phyloP scores from a whole-genome alignment of 345 rosid genomes.

The Draba incana region DNA sequence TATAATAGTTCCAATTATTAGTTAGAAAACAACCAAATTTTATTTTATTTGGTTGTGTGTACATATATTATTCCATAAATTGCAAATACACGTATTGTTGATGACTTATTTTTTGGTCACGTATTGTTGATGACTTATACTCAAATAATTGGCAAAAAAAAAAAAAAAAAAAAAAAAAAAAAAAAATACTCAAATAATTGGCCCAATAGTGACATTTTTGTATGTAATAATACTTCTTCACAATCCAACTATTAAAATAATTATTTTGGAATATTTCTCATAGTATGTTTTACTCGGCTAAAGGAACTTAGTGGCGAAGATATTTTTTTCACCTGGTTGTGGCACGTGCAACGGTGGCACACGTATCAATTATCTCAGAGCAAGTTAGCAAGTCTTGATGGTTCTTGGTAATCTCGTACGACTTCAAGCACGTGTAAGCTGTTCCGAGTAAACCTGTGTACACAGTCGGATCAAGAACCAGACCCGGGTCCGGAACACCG shows the following conservation, averaged over 20 bases:
- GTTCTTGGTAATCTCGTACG: slow-evolving; percentile 68
- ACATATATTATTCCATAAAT: slow-evolving; percentile 2
- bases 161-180: too few relatives aligned
- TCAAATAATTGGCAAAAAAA: neutral
- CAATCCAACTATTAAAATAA: neutral
- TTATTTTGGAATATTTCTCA: too few relatives aligned
- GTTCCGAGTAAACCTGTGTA: slow-evolving; percentile 80
- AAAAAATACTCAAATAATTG: neutral
- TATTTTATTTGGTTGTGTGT: neutral
- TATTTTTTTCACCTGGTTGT: slow-evolving; percentile 56
- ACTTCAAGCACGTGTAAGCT: slow-evolving; percentile 75
- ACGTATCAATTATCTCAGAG: slow-evolving; percentile 67
- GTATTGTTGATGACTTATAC: too few relatives aligned
- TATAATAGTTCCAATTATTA: neutral
- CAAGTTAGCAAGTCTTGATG: slow-evolving; percentile 58
- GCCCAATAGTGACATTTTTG: neutral
- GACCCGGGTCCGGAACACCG: slow-evolving; percentile 29
- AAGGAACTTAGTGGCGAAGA: slow-evolving; percentile 8
- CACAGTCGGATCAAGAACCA: slow-evolving; percentile 61
- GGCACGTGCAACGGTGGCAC: slow-evolving; percentile 51
- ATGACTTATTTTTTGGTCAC: too few relatives aligned
- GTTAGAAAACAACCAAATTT: slow-evolving; percentile 20
- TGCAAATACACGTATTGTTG: neutral
- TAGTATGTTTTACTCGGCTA: neutral
- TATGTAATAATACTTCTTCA: neutral